Evolutionary conservation across 768 basidiomycete species (phyloP).

Genomic region (Pleurotus tuber-regium): DNA sequence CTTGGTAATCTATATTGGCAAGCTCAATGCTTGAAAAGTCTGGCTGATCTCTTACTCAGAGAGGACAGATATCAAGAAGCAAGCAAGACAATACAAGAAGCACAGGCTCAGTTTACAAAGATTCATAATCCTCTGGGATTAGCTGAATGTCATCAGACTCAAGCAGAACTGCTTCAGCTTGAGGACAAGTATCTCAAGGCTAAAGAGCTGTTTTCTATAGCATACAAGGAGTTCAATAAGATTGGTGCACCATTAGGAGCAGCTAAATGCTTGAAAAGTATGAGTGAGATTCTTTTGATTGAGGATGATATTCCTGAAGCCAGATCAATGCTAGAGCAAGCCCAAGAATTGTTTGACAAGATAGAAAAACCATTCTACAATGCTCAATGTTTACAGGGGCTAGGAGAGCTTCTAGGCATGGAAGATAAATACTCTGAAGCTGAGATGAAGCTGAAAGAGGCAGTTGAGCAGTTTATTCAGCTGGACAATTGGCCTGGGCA

Average conservation of each 20-base stretch:
- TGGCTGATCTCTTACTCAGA: constrained; percentile 9
- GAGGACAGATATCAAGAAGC: constrained; percentile 11
- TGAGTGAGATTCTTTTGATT: constrained; percentile 5
- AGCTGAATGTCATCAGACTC: constrained; percentile 7
- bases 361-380: constrained; percentile 7
- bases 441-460: constrained; percentile 1
- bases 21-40: constrained; percentile 11
- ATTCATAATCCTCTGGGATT: not conserved
- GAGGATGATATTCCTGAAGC: constrained; percentile 1
- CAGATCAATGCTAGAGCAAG: constrained; percentile 7
- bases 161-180: constrained; percentile 3
- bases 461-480: constrained; percentile 2
- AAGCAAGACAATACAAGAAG: constrained; percentile 8
- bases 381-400: constrained; percentile 4
- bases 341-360: not conserved
- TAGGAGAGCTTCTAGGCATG: constrained; percentile 2
- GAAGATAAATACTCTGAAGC: constrained; percentile 6
- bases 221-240: constrained; percentile 7
- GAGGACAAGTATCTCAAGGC: constrained; percentile 7
- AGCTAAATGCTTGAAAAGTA: not conserved
- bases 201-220: constrained; percentile 5
- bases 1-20: constrained; percentile 11
- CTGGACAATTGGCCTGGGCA: constrained; percentile 6
- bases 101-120: constrained; percentile 6
- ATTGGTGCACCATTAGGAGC: constrained; percentile 5